Evolutionary conservation across 805 yeast species (phyloP), one percentile per base, ranked within the genome.

Genomic region (Yamadazyma philogaea): DNA sequence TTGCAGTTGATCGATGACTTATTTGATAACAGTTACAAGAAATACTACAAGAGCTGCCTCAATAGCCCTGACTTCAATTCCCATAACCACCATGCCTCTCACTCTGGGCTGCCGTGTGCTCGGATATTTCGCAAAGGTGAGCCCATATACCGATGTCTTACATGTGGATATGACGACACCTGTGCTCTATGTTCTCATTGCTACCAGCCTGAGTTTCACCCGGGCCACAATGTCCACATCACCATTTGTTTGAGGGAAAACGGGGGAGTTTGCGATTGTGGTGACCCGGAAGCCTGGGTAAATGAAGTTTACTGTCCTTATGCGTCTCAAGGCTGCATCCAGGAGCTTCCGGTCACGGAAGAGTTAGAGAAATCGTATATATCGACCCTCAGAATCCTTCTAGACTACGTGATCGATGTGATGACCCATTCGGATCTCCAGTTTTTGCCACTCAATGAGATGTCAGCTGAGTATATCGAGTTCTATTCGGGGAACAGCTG

Each of bases 211-310:
- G 79, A 77, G 3, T 72, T 75, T 42, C 98, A 90, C 61, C 56
- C 57, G 27, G 91, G 80, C 34, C 98, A 90, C 59, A 76, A 79
- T 36, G 81, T 85, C 7, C 77, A 81, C 43, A 75, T 80, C 14
- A 70, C 78, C 30, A 78, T 85, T 6, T 77, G 83, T 44, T 78
- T 77, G 33, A 69, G 86, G 40, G 84, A 79, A 46, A 84, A 78
- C 44, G 87, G 90, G 30, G 93, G 93, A 0, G 84, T 83, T 15
- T 85, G 95, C 59, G 96, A 87, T 55, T 87, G 96, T 60, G 96
- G 96, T 3, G 96, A 88, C 54, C 78, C 81, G 0, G 95, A 86
- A 55, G 95, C 95, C 0, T 88, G 95, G 89, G 74, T 68, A 4
- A 60, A 60, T 12, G 61, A 70, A 1, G 65, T 79, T 33, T 54